Base-by-base conservation (phyloP, 768 basidiomycete species). In the Amyloporia xantha region DNA sequence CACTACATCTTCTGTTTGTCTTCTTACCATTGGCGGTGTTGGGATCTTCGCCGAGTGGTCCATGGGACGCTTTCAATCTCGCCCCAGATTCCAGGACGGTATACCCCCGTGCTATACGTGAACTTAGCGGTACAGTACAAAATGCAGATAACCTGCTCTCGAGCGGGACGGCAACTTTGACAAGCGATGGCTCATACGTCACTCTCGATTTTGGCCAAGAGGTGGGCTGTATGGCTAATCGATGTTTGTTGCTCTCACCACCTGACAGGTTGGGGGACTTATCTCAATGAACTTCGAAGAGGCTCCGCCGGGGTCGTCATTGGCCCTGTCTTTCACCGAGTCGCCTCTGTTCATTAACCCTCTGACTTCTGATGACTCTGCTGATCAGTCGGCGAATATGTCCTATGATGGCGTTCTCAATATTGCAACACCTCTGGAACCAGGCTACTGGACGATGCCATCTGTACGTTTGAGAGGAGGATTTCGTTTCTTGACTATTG, bases 301-400 rank as follows among this genome's bases (percentile, higher is more conserved):
- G 10, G 52, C 65, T 12, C 54, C 68, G 0, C 47, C 66, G 0
- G 52, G 55, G 0, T 68, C 76, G 0, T 53, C 70, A 0, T 57
- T 79, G 9, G 70, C 76, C 0, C 71, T 82, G 25, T 74, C 78
- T 0, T 82, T 80, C 67, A 77, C 77, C 1, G 79, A 82, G 52
- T 81, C 79, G 0, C 72, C 78, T 0, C 44, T 66, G 33, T 79
- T 77, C 66, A 78, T 81, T 26, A 69, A 74, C 17, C 74, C 78
- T 1, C 61, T 64, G 1, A 70, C 71, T 0, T 79, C 78, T 0
- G 79, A 80, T 52, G 78, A 80, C 58, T 66, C 67, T 0, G 51
- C 64, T 4, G 58, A 55, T 25, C 57, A 63, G 1, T 50, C 62
- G 1, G 54, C 61, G 4, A 77, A 75, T 4, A 72, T 71, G 13